Conservation (phyloP, 768 basidiomycete species). For the Panaeolus cyanescens region DNA sequence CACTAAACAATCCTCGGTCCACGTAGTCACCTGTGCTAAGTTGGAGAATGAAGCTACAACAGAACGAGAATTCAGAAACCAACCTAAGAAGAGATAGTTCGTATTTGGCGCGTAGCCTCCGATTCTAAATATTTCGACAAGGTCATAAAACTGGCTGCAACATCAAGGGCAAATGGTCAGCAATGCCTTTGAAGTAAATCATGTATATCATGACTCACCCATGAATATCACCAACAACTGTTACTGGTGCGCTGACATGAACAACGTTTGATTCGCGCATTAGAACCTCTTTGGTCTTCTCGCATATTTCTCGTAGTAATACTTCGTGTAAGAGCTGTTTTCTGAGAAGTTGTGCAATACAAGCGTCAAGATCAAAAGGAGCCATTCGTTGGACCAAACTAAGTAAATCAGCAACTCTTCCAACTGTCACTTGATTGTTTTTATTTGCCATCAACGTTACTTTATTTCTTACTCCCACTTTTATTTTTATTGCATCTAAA, state of each 20-base stretch:
- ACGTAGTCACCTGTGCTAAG: conserved; percentile 87
- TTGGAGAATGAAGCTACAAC: conserved; percentile 9
- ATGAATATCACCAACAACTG: conserved; percentile 98
- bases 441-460: conserved; percentile 4
- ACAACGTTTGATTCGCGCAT: conserved; percentile 99
- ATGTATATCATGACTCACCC: conserved; percentile 64
- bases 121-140: conserved; percentile 99
- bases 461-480: too few species aligned
- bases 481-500: conserved; percentile 1
- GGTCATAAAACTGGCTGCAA: conserved; percentile 96
- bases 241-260: conserved; percentile 94
- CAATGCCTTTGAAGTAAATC: conserved; percentile 9
- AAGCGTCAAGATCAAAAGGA: conserved; percentile 95
- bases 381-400: conserved; percentile 40
- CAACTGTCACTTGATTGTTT: conserved; percentile 1
- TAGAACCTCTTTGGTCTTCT: conserved; percentile 98
- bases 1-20: conserved; percentile 95
- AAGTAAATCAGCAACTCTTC: conserved; percentile 14
- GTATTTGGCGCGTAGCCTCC: conserved; percentile 96
- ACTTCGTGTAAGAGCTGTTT: conserved; percentile 97
- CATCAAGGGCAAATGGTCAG: conserved; percentile 40
- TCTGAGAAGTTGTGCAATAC: conserved; percentile 85
- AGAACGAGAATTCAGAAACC: conserved; percentile 22
- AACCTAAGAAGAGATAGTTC: conserved; percentile 97
- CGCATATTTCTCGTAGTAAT: conserved; percentile 96